Evolutionary conservation across 371 early-diverging fungal genomes (phyloP).

Genomic region (Rhizopus delemar): DNA sequence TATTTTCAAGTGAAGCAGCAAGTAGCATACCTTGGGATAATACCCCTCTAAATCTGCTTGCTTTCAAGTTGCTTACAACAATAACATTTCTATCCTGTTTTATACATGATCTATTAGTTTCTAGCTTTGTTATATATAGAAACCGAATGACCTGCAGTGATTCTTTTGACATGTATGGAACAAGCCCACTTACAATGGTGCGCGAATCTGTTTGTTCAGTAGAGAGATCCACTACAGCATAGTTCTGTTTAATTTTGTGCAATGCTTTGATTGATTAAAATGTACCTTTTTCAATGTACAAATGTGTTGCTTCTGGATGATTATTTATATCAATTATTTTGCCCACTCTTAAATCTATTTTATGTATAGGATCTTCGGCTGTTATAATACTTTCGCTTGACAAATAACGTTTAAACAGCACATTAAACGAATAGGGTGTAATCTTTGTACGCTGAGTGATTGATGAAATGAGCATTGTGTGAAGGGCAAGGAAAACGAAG

Average conservation of each 20-base stretch:
- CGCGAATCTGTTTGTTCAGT: slow-evolving; percentile 54
- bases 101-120: not conserved
- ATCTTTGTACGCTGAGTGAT: no score
- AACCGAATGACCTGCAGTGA: slow-evolving; percentile 37
- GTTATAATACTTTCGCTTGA: slow-evolving; percentile 6
- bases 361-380: slow-evolving; percentile 52
- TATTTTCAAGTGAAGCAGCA: slow-evolving; percentile 42
- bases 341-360: slow-evolving; percentile 77
- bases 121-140: no score
- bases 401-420: no score
- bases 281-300: slow-evolving; percentile 74
- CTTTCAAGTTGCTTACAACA: slow-evolving; percentile 63
- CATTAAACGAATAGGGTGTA: no score
- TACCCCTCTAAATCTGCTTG: slow-evolving; percentile 61
- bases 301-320: slow-evolving; percentile 73
- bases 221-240: slow-evolving; percentile 57
- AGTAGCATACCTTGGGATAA: slow-evolving; percentile 64
- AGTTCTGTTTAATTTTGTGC: no score
- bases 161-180: slow-evolving; percentile 56
- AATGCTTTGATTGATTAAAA: not conserved
- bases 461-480: no score
- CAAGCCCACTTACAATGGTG: slow-evolving; percentile 80
- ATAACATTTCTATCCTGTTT: slow-evolving; percentile 45
- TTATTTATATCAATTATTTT: slow-evolving; percentile 61
- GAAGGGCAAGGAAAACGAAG: no score